A percentile compares a stretch with the other conserved stretches of the same genome.
These are phyloP conservation scores for Talaromyces sp. DNA, from an alignment of 2,329 filamentous ascomycete species.

Conservation along the genomic window DNA sequence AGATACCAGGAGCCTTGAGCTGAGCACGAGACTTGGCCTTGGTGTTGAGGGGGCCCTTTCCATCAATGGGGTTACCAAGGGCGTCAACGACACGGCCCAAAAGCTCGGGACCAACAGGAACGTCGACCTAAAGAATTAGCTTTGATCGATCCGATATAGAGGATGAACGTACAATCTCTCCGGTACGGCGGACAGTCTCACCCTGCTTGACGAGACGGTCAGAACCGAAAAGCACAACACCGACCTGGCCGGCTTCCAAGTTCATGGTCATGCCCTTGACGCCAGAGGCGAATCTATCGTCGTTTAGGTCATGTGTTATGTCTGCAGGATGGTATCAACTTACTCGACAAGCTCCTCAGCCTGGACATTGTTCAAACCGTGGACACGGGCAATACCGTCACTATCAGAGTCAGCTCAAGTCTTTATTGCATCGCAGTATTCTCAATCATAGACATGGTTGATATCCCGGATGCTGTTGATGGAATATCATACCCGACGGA, in stretches of 20 bases:
- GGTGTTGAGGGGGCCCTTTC: constrained; percentile 95
- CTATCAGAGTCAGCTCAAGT: constrained; percentile 50
- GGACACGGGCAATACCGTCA: constrained; percentile 99
- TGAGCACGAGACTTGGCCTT: constrained; percentile 92
- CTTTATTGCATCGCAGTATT: neutral
- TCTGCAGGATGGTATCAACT: constrained; percentile 45
- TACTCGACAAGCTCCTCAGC: constrained; percentile 99
- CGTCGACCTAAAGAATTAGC: constrained; percentile 69
- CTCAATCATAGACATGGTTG: neutral
- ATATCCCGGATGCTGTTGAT: neutral
- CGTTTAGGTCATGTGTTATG: neutral
- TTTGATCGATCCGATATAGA: neutral
- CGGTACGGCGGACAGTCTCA: constrained; percentile 99
- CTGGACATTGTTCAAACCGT: constrained; percentile 99
- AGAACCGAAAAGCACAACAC: constrained; percentile 99
- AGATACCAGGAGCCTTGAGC: constrained; percentile 97
- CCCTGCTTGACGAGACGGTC: constrained; percentile 99
- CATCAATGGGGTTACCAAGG: constrained; percentile 98
- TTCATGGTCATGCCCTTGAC: constrained; percentile 99
- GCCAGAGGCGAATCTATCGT: constrained; percentile 92
- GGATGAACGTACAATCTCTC: constrained; percentile 82
- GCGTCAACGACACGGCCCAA: constrained; percentile 98
- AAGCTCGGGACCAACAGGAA: constrained; percentile 87
- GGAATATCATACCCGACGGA: constrained; percentile 81
- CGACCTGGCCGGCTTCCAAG: constrained; percentile 99